Conservation (phyloP, 2,329 filamentous ascomycete species). For the Trichoderma sp. region DNA sequence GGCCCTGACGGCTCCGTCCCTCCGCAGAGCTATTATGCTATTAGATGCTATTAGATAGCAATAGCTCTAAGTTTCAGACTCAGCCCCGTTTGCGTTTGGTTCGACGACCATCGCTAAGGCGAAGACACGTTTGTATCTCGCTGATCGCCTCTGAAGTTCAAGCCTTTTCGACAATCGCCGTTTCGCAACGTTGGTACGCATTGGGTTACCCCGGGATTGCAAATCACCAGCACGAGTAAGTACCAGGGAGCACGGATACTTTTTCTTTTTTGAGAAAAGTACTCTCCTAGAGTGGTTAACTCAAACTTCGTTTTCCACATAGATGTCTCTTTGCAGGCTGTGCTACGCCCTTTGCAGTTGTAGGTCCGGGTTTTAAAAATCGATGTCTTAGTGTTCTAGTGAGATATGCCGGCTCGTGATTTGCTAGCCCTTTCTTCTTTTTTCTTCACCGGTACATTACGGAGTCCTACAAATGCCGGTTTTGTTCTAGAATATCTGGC, state of each 20-base stretch:
- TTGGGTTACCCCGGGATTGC: background rate
- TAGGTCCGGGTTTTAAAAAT: background rate
- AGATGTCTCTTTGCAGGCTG: background rate
- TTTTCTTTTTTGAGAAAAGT: background rate
- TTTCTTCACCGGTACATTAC: background rate
- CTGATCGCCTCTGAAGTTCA: background rate
- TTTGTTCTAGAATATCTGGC: background rate
- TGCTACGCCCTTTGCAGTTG: background rate
- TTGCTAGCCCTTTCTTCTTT: background rate
- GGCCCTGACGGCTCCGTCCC: background rate
- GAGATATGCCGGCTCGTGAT: background rate
- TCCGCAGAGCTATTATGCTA: background rate
- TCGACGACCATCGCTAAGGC: background rate
- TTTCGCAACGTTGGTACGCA: background rate
- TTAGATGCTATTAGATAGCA: background rate
- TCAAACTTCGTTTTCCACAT: background rate
- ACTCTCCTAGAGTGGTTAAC: background rate
- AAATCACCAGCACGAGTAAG: background rate
- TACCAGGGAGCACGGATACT: background rate
- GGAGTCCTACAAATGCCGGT: background rate
- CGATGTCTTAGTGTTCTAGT: background rate
- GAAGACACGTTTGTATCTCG: background rate
- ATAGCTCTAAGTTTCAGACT: slow-evolving; percentile 1
- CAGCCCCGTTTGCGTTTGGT: background rate
- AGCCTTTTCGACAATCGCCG: background rate